A percentile compares a stretch with the other conserved stretches of the same genome.
These are phyloP conservation scores for Senecio squalidus DNA, from an alignment of 140 eudicot genomes.

Conservation along the genomic window DNA sequence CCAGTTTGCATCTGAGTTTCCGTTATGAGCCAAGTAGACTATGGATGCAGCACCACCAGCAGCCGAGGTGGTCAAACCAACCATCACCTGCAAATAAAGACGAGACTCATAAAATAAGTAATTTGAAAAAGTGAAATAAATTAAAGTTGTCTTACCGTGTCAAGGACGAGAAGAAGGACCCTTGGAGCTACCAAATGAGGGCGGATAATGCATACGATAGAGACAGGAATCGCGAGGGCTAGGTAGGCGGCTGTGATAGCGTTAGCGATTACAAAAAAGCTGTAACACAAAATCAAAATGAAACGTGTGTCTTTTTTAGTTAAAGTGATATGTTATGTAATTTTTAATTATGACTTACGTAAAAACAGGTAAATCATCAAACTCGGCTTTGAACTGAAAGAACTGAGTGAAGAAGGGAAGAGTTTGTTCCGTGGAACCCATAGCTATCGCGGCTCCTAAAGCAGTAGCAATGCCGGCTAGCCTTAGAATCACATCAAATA, in stretches of 20 bases:
- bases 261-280: constrained; percentile 65
- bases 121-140: not conserved
- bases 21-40: constrained; percentile 70
- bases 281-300: constrained; percentile 12
- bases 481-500: constrained; percentile 35
- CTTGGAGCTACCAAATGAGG: constrained; percentile 47
- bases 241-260: constrained; percentile 53
- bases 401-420: constrained; percentile 15
- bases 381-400: constrained; percentile 23
- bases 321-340: not conserved
- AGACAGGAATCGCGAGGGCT: constrained; percentile 56
- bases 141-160: constrained; percentile 40
- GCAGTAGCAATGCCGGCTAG: constrained; percentile 15
- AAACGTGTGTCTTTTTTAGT: not conserved
- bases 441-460: constrained; percentile 23
- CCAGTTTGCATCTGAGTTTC: constrained; percentile 66
- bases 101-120: not conserved
- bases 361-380: constrained; percentile 56
- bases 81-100: constrained; percentile 20
- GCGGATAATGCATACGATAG: constrained; percentile 56
- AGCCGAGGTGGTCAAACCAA: constrained; percentile 44
- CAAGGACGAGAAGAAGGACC: constrained; percentile 51
- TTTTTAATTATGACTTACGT: constrained; percentile 31
- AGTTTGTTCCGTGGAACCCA: constrained; percentile 11
- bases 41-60: constrained; percentile 63